Conservation (phyloP, 257 asterid genomes). For the Capsicum chinense region DNA sequence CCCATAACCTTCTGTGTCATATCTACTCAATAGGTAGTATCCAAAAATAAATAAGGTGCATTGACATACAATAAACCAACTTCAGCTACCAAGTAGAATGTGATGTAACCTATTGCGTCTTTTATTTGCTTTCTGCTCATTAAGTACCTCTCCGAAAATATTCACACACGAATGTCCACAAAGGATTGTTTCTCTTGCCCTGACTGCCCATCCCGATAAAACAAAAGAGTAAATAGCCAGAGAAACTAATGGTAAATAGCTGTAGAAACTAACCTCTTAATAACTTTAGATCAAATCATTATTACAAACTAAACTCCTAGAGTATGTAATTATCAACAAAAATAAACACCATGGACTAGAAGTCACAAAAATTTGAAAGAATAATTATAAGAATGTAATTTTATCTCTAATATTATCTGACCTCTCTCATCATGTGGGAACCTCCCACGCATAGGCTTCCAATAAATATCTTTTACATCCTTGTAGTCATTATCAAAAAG, state of each 20-base stretch:
- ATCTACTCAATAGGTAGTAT: no score
- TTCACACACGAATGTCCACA: no score
- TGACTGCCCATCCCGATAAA: conserved; percentile 96
- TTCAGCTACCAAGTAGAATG: no score
- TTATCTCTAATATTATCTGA: conserved; percentile 29
- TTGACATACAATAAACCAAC: no score
- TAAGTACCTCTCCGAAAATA: no score
- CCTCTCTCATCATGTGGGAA: conserved; percentile 37
- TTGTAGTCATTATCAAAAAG: conserved; percentile 90
- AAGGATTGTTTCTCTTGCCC: conserved; percentile 43
- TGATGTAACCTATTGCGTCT: no score
- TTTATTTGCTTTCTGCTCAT: no score
- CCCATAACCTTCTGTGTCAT: no score
- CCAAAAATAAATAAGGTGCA: no score
- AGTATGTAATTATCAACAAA: background rate
- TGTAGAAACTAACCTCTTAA: background rate
- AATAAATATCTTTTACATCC: conserved; percentile 87
- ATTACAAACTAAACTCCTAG: conserved; percentile 39
- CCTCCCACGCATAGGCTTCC: conserved; percentile 88
- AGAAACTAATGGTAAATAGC: background rate
- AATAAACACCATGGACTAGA: background rate
- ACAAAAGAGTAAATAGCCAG: conserved; percentile 33
- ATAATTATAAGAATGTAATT: conserved; percentile 32
- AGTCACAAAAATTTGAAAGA: background rate
- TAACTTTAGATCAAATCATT: conserved; percentile 27